Percentiles rank a stretch among this genome's conserved stretches.
These are phyloP conservation scores for Allantophomopsis cytisporea DNA, from an alignment of 2,329 filamentous ascomycete species.

Conservation along the genomic window DNA sequence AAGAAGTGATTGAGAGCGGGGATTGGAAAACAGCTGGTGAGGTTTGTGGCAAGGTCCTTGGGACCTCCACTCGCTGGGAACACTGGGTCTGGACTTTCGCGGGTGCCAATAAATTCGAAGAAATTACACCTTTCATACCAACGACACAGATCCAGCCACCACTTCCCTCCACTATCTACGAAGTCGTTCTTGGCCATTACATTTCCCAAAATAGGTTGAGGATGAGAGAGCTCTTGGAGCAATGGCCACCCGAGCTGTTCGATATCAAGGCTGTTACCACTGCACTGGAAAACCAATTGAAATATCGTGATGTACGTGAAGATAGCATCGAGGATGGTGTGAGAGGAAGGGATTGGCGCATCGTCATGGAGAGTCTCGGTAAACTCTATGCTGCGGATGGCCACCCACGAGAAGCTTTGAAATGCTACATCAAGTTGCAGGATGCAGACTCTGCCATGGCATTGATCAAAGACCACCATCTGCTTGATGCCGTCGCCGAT, in stretches of 20 bases:
- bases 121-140: slow-evolving; percentile 77
- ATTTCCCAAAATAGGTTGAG: slow-evolving; percentile 62
- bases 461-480: slow-evolving; percentile 74
- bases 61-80: slow-evolving; percentile 74
- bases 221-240: slow-evolving; percentile 67
- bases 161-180: slow-evolving; percentile 71
- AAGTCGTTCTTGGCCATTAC: slow-evolving; percentile 81
- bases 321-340: slow-evolving; percentile 64
- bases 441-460: slow-evolving; percentile 83
- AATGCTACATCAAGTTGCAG: slow-evolving; percentile 80
- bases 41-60: slow-evolving; percentile 71
- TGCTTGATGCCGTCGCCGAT: slow-evolving; percentile 80
- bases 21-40: slow-evolving; percentile 70
- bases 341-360: slow-evolving; percentile 69
- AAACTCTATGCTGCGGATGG: slow-evolving; percentile 74
- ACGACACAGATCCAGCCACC: slow-evolving; percentile 64
- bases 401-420: slow-evolving; percentile 70
- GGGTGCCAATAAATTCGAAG: slow-evolving; percentile 73
- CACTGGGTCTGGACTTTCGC: slow-evolving; percentile 93
- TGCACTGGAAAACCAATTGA: slow-evolving; percentile 70
- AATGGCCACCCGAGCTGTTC: slow-evolving; percentile 77
- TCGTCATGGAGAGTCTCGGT: slow-evolving; percentile 77
- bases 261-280: slow-evolving; percentile 64
- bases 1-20: slow-evolving; percentile 62
- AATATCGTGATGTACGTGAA: slow-evolving; percentile 59